Evolutionary conservation across 805 yeast species (phyloP).

Genomic region (Saccharomyces mikatae): DNA sequence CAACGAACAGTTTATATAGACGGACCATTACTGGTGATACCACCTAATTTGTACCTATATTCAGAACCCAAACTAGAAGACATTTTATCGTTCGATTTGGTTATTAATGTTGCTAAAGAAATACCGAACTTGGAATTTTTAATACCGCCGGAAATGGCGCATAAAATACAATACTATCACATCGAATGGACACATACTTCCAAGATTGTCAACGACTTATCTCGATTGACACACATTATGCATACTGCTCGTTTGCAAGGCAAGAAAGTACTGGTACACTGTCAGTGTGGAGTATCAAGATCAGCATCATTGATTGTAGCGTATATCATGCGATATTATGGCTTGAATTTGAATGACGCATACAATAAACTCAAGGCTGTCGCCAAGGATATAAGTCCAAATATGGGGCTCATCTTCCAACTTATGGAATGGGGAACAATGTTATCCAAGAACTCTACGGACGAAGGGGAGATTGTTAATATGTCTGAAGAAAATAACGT

Average conservation of each 20-base stretch:
- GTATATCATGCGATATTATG: conserved; percentile 57
- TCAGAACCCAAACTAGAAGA: conserved; percentile 63
- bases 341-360: conserved; percentile 63
- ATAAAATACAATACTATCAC: conserved; percentile 44
- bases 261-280: conserved; percentile 61
- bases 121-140: conserved; percentile 28
- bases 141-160: conserved; percentile 6
- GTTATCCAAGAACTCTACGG: neutral
- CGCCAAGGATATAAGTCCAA: conserved; percentile 74
- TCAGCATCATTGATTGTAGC: conserved; percentile 86
- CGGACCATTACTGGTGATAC: conserved; percentile 70
- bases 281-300: conserved; percentile 90
- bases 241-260: conserved; percentile 34
- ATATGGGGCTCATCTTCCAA: conserved; percentile 81
- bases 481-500: neutral
- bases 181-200: conserved; percentile 86
- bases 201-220: conserved; percentile 54
- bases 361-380: conserved; percentile 56
- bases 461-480: neutral
- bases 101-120: conserved; percentile 83
- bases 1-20: conserved; percentile 56
- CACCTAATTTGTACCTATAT: conserved; percentile 57
- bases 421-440: conserved; percentile 70
- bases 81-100: conserved; percentile 55
- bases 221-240: conserved; percentile 49